Evolutionary conservation across 352 stramenopile species (phyloP).

Genomic region (Globisporangium viniferum): DNA sequence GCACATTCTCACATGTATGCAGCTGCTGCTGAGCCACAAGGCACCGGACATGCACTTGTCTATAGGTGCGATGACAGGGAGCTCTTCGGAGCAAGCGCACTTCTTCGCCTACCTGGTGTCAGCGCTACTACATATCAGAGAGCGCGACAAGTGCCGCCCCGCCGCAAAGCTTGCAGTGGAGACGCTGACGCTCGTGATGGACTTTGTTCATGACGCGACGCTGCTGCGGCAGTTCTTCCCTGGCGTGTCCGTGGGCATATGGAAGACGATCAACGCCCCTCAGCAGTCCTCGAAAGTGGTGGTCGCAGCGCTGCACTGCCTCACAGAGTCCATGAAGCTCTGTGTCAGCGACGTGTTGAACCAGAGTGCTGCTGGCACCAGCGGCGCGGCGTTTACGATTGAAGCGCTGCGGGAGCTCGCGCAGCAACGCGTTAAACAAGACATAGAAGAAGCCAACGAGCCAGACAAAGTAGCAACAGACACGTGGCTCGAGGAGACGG

Average conservation of each 20-base stretch:
- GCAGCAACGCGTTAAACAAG: neutral
- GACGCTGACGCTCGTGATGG: constrained; percentile 33
- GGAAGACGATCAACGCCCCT: constrained; percentile 58
- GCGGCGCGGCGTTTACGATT: constrained; percentile 13
- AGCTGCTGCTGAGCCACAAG: constrained; percentile 28
- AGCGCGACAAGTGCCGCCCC: constrained; percentile 45
- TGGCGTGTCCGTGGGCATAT: constrained; percentile 60
- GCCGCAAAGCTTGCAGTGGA: constrained; percentile 38
- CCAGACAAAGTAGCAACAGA: constrained; percentile 12
- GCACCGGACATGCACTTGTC: constrained; percentile 5
- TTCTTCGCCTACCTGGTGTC: constrained; percentile 73
- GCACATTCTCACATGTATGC: constrained; percentile 41
- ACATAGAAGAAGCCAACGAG: neutral
- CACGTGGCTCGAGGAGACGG: constrained; percentile 50
- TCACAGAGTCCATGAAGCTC: constrained; percentile 28
- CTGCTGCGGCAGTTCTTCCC: constrained; percentile 69
- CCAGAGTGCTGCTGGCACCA: neutral
- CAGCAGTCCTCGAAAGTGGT: constrained; percentile 65
- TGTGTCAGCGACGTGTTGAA: constrained; percentile 32
- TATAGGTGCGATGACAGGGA: constrained; percentile 11
- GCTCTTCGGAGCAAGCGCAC: constrained; percentile 34
- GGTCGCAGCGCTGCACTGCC: constrained; percentile 54
- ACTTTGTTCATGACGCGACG: constrained; percentile 34
- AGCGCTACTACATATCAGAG: constrained; percentile 52
- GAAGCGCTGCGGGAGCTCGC: constrained; percentile 13